A percentile compares a stretch with the other conserved stretches of the same genome.
Conservation (phyloP, 352 stramenopile genomes). For the Globisporangium camurandrum region DNA sequence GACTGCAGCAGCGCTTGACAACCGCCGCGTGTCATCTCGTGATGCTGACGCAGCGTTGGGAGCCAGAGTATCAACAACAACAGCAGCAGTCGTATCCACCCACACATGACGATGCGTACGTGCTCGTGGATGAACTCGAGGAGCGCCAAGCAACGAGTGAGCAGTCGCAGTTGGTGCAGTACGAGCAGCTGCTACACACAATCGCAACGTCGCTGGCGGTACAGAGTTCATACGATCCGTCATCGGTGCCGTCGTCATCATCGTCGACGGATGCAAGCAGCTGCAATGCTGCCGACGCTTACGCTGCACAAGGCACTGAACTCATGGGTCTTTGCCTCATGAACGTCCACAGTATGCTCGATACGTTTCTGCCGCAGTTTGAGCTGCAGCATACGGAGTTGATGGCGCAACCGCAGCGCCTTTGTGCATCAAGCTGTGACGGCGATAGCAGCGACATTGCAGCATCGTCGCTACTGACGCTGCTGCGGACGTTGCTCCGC, state of each 20-base stretch:
- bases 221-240: conserved; percentile 6
- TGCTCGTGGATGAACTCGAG: conserved; percentile 1
- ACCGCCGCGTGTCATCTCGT: conserved; percentile 10
- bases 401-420: neutral
- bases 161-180: conserved; percentile 1
- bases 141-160: neutral
- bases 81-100: neutral
- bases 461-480: neutral
- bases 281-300: neutral
- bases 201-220: conserved; percentile 9
- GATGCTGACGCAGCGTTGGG: conserved; percentile 5
- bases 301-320: no score
- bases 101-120: neutral
- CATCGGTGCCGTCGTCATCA: neutral
- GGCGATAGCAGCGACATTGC: neutral
- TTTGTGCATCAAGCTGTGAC: conserved; percentile 1
- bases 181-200: conserved; percentile 8
- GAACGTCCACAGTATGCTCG: conserved; percentile 58
- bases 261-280: neutral
- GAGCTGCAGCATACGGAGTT: conserved; percentile 12
- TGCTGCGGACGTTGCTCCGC: conserved; percentile 24
- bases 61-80: neutral
- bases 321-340: conserved; percentile 42
- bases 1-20: conserved; percentile 9
- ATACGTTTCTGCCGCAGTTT: conserved; percentile 25